These are phyloP conservation scores for Trypanosoma melophagium DNA, from an alignment of 208 protist species.

Conservation along the genomic window DNA sequence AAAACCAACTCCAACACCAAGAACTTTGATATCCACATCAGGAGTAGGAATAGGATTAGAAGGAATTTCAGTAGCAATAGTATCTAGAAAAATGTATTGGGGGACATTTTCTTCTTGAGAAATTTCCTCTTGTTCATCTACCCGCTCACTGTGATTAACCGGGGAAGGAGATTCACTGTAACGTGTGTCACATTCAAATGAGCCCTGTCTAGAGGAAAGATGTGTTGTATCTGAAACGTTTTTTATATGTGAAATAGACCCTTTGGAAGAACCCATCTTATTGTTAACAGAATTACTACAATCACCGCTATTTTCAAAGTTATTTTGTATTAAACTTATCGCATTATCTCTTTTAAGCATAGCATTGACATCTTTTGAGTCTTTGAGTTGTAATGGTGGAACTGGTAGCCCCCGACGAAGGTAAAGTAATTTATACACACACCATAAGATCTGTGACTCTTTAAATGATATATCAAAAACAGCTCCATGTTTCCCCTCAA, in stretches of 20 bases:
- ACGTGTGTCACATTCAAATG: neutral
- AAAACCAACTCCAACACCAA: no score
- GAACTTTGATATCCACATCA: neutral
- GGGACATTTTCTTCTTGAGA: neutral
- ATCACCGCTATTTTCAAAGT: no score
- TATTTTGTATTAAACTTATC: neutral
- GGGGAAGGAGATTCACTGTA: neutral
- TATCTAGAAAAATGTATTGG: neutral
- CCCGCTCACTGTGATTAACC: neutral
- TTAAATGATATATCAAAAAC: constrained; percentile 25
- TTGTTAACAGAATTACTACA: no score
- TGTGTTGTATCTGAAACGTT: no score
- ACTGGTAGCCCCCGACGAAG: constrained; percentile 8
- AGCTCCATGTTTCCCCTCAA: constrained; percentile 13
- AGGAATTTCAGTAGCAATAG: neutral
- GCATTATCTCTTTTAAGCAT: neutral
- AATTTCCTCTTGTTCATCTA: neutral
- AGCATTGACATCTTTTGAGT: neutral
- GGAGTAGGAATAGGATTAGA: neutral
- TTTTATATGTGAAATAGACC: no score
- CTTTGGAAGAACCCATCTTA: no score
- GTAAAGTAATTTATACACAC: constrained; percentile 29
- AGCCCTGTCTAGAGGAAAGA: neutral
- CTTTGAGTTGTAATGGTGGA: constrained; percentile 1
- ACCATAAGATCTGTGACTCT: neutral